Percentiles rank a stretch among this genome's conserved stretches.
Conservation (phyloP, 495 filamentous ascomycete species). For the Tuber microsphaerosporum region DNA sequence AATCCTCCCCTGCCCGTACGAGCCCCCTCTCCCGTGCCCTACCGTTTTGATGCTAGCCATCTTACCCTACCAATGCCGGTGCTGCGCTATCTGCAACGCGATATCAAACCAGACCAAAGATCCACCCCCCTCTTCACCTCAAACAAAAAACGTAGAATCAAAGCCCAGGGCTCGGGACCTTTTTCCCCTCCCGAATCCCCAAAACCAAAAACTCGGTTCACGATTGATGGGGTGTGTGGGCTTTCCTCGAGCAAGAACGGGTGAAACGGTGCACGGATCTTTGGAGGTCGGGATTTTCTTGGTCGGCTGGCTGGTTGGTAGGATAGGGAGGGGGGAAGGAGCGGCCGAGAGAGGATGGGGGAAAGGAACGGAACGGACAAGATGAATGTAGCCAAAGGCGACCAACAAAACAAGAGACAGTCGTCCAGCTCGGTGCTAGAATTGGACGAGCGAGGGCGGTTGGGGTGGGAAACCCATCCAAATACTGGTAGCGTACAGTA, state of each 20-base stretch:
- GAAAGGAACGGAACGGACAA: neutral
- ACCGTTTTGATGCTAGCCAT: neutral
- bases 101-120: neutral
- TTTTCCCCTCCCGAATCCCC: neutral
- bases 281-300: neutral
- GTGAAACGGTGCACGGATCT: neutral
- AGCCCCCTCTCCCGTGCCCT: neutral
- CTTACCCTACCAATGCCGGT: neutral
- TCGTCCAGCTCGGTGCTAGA: neutral
- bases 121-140: neutral
- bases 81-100: neutral
- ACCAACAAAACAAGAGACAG: neutral
- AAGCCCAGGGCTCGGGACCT: neutral
- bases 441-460: neutral
- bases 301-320: neutral
- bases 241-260: neutral
- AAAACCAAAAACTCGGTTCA: conserved; percentile 3
- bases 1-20: neutral
- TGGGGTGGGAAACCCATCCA: neutral
- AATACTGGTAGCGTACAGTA: neutral
- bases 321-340: neutral
- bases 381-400: neutral
- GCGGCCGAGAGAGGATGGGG: neutral
- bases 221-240: neutral
- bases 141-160: neutral